Conservation (phyloP, 129 eudicot genomes). For the Artemisia argyi region DNA sequence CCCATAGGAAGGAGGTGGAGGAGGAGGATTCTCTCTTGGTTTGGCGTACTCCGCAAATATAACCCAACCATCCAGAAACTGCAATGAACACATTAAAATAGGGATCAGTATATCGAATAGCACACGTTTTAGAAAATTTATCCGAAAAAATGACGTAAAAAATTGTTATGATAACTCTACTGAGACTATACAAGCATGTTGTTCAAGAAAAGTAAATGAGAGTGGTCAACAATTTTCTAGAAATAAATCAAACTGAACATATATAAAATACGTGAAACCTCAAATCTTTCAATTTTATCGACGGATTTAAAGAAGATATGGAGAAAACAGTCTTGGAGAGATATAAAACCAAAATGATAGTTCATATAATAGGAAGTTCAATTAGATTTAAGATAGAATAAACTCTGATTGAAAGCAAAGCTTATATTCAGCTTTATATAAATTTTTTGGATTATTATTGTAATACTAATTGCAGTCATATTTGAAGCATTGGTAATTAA, state of each 20-base stretch:
- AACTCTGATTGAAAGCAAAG: background rate
- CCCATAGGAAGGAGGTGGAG: constrained; percentile 30
- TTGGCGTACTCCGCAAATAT: constrained; percentile 90
- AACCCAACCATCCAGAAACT: constrained; percentile 99
- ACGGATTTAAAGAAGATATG: background rate
- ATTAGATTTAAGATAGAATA: background rate
- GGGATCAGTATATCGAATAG: background rate
- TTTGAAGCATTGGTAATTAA: background rate
- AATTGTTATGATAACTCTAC: too few species aligned
- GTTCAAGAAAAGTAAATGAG: background rate
- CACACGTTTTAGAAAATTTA: background rate
- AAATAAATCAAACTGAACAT: background rate
- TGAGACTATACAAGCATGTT: background rate
- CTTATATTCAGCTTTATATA: background rate
- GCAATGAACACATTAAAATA: constrained; percentile 16
- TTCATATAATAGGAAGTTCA: background rate
- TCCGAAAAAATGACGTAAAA: background rate
- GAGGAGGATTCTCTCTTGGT: constrained; percentile 50
- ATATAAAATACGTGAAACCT: background rate
- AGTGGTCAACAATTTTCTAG: background rate
- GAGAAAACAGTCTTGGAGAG: background rate
- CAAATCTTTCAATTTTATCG: background rate
- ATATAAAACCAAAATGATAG: background rate
- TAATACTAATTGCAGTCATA: background rate
- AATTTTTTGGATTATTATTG: background rate